Evolutionary conservation across 169 alveolate species (phyloP).

Genomic region (Besnoitia besnoiti): DNA sequence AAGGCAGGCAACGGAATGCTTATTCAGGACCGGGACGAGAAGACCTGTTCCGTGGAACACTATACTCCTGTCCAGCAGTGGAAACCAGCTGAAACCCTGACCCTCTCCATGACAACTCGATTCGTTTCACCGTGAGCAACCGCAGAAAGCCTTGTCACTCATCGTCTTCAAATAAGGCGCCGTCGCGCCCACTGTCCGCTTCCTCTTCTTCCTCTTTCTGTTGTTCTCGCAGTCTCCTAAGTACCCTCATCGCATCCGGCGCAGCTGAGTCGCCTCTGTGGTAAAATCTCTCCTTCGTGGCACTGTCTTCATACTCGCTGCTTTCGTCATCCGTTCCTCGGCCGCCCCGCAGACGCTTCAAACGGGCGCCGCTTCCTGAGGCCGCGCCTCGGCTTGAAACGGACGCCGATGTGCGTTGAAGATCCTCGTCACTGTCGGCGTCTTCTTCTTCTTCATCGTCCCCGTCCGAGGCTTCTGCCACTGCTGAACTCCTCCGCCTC

Average conservation of each 20-base stretch:
- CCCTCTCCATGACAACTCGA: too few relatives aligned
- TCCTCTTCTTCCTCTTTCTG: constrained; percentile 19
- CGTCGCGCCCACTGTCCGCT: background rate
- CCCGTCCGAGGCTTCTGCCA: too few relatives aligned
- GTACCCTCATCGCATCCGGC: background rate
- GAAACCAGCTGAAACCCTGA: too few relatives aligned
- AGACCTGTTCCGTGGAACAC: too few relatives aligned
- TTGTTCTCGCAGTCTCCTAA: background rate
- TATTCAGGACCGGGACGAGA: too few relatives aligned
- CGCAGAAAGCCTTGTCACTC: background rate
- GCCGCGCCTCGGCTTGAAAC: background rate
- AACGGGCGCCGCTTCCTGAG: background rate
- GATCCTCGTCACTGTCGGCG: background rate
- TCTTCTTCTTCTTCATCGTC: too few relatives aligned
- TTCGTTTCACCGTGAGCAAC: too few relatives aligned
- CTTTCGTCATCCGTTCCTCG: background rate
- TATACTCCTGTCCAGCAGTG: too few relatives aligned
- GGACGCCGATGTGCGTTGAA: background rate
- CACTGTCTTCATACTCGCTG: constrained; percentile 31
- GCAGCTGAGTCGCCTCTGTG: background rate
- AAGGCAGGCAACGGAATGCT: too few relatives aligned
- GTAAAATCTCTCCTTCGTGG: background rate
- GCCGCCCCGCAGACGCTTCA: constrained; percentile 9
- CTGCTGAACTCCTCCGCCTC: background rate
- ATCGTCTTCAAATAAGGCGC: constrained; percentile 20